Base-by-base conservation (phyloP, 2,329 filamentous ascomycete species). In the Penicillium sp. region DNA sequence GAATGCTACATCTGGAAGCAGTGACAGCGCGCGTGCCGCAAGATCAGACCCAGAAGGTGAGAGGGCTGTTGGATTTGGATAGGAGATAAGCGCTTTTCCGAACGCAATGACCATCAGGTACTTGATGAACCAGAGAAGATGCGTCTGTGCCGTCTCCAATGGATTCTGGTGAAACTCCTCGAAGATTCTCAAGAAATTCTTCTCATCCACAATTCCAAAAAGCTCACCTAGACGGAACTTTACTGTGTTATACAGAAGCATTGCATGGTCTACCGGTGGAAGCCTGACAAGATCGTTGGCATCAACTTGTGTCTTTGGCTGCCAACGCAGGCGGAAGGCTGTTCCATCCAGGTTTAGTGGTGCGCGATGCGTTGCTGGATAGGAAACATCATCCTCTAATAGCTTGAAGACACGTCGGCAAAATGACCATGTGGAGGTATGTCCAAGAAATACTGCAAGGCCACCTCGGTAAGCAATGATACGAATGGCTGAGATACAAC, bases 381-480 rank as follows among this genome's bases (percentile, higher is more conserved):
- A 24, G 5, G 8, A 32, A 1, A 21, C 32, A 27, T n/a, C 10
- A 39, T 47, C 45, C 38, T 47, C 45, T 14, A 47, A 27, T 1
- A 47, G n/a, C 4, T 22, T 47, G 32, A 47, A 47, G 18, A 47
- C 45, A 9, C 45, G 45, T 47, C 45, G 31, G n/a, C 45, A 47
- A 18, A 47, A 47, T 2, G 45, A 47, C 45, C 45, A 47, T 4
- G 45, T 47, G 8, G 45, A 47, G 24, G 45, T 47, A 47, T 47
- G 45, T 11, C 45, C 45, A 39, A 47, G 45, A 39, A 47, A 47
- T 47, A 47, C 45, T 47, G 11, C 7, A 9, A 18, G 13, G n/a
- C 36, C 16, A 18, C 16, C 9, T 14, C 14, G 4, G 14, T 36
- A 7, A 32, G 16, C 11, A 36, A 22, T 36, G 9, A 5, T 16